Evolutionary conservation across 2,329 filamentous ascomycete genomes (phyloP).

Genomic region (Fusarium ambrosium): DNA sequence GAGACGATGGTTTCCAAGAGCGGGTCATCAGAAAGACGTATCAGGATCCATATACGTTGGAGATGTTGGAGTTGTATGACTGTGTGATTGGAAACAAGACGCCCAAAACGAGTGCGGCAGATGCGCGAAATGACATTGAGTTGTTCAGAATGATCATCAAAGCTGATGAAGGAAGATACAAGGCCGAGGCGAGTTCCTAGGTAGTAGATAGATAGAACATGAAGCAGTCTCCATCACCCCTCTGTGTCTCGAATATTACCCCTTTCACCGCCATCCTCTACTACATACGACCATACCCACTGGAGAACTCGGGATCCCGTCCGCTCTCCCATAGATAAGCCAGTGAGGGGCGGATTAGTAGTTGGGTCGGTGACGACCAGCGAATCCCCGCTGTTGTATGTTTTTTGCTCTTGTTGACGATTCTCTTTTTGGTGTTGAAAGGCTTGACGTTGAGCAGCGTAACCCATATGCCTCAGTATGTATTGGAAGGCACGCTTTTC

Average conservation of each 20-base stretch:
- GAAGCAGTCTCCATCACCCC: too few relatives aligned
- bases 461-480: neutral
- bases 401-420: neutral
- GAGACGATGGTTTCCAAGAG: slow-evolving; percentile 55
- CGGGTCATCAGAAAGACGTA: slow-evolving; percentile 59
- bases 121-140: slow-evolving; percentile 50
- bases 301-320: neutral
- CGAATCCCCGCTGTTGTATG: neutral
- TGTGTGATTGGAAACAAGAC: slow-evolving; percentile 38
- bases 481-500: neutral
- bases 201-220: neutral
- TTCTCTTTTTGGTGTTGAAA: neutral
- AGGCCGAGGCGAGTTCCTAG: neutral
- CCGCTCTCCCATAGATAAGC: too few relatives aligned
- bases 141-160: slow-evolving; percentile 37
- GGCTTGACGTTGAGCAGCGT: neutral
- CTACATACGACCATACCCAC: neutral
- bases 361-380: neutral
- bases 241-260: neutral
- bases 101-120: slow-evolving; percentile 48
- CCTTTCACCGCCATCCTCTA: accelerated
- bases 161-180: neutral
- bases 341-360: too few relatives aligned
- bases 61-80: slow-evolving; percentile 53
- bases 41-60: slow-evolving; percentile 55